A percentile compares a stretch with the other conserved stretches of the same genome.
phyloP scores from a whole-genome alignment of 805 yeast species.

The Saturnispora bothae region DNA sequence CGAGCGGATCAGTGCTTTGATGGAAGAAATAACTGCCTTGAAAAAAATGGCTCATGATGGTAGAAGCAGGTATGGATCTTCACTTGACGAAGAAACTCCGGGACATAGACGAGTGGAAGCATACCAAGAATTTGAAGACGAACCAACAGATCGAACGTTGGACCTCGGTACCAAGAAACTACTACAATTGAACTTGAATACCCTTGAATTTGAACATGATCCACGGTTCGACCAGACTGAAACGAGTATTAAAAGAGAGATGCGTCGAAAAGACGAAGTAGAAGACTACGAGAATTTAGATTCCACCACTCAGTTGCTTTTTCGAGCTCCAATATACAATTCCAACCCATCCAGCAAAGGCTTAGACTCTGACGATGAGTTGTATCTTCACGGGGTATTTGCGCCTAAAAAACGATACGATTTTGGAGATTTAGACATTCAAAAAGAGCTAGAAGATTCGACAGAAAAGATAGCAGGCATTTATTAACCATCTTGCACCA shows the following conservation, averaged over 20 bases:
- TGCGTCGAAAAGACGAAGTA: no score
- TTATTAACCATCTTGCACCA: neutral
- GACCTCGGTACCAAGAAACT: conserved; percentile 5
- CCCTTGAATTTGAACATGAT: conserved; percentile 5
- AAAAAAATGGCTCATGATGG: conserved; percentile 1
- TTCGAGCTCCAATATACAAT: conserved; percentile 4
- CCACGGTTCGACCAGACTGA: neutral
- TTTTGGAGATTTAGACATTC: neutral
- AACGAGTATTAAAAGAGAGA: neutral
- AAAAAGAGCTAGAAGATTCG: neutral
- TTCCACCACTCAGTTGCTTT: neutral
- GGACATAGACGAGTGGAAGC: no score
- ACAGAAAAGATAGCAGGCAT: conserved; percentile 7
- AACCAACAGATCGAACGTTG: neutral
- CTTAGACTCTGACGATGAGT: conserved; percentile 6
- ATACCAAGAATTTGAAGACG: neutral
- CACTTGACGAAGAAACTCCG: neutral
- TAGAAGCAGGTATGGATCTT: neutral
- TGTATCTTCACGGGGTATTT: neutral
- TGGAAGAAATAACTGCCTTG: neutral
- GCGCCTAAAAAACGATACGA: neutral
- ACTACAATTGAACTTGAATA: conserved; percentile 4
- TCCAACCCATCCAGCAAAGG: conserved; percentile 4
- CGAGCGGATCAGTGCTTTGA: conserved; percentile 6
- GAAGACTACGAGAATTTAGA: no score